These are phyloP conservation scores for Kwoniella bestiolae DNA, from an alignment of 768 basidiomycete genomes.

Conservation along the genomic window DNA sequence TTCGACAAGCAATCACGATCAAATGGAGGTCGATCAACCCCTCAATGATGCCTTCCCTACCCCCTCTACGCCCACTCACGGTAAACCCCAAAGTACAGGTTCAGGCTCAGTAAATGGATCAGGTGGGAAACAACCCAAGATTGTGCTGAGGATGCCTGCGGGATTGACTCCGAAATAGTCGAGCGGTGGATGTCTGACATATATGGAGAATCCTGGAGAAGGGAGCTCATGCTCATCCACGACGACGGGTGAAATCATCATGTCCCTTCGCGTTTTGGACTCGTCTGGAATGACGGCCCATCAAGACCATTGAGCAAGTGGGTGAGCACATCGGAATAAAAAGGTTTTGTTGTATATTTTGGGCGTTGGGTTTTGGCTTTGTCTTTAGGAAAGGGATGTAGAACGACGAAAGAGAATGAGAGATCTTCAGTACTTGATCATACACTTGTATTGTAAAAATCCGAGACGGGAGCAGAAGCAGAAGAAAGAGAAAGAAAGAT, in stretches of 20 bases:
- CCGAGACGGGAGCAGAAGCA: too few species aligned
- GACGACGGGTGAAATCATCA: too few species aligned
- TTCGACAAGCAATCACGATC: too few species aligned
- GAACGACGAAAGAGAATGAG: neutral
- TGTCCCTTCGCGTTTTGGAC: too few species aligned
- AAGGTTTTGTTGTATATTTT: neutral
- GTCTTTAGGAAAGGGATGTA: too few species aligned
- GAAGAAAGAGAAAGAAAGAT: neutral
- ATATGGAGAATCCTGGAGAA: too few species aligned
- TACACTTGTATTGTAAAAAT: neutral
- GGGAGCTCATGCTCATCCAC: too few species aligned
- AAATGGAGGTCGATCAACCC: neutral
- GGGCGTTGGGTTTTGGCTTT: neutral
- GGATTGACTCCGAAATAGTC: neutral
- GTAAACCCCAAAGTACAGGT: slow-evolving; percentile 1
- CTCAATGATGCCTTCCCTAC: neutral
- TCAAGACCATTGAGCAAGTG: too few species aligned
- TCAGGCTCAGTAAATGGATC: neutral
- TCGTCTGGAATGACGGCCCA: too few species aligned
- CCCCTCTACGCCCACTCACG: neutral
- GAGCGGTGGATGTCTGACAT: neutral
- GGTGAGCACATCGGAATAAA: neutral
- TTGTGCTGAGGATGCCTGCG: slow-evolving; percentile 22
- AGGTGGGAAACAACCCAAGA: slow-evolving; percentile 16
- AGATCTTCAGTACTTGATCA: neutral